Evolutionary conservation across 352 stramenopile species (phyloP).

Genomic region (Elongisporangium anandrum): DNA sequence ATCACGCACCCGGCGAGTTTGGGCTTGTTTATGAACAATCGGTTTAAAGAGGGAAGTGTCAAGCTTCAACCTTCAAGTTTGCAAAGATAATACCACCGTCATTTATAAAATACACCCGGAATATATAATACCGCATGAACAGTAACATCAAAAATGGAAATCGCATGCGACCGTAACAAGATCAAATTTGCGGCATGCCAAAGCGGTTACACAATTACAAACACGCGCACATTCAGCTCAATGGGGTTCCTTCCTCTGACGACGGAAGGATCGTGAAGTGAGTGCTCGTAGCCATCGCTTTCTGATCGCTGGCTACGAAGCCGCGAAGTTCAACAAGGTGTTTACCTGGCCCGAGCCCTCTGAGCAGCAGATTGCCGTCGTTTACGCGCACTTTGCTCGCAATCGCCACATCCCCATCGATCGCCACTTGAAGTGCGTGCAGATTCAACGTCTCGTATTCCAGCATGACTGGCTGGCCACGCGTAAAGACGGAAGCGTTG

Average conservation of each 20-base stretch:
- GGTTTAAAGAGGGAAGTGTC: not conserved
- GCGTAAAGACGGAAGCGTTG: slow-evolving; percentile 17
- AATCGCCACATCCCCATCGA: slow-evolving; percentile 24
- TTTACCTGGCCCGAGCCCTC: slow-evolving; percentile 19
- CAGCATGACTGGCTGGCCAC: slow-evolving; percentile 20
- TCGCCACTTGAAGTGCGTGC: slow-evolving; percentile 14
- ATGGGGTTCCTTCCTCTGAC: not conserved
- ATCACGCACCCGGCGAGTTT: not conserved
- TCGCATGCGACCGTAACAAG: not conserved
- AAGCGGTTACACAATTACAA: not conserved
- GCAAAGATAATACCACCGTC: not conserved
- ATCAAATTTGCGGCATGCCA: not conserved
- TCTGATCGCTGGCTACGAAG: slow-evolving; percentile 2
- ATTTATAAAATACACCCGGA: not conserved
- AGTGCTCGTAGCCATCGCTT: not conserved
- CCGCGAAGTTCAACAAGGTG: slow-evolving; percentile 29
- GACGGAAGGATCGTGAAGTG: not conserved
- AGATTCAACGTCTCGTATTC: slow-evolving; percentile 39
- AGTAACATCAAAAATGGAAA: not conserved
- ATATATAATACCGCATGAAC: not conserved
- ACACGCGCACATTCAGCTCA: not conserved
- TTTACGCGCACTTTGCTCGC: slow-evolving; percentile 19
- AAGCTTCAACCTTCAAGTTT: not conserved
- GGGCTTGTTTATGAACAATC: not conserved
- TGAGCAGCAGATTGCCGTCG: slow-evolving; percentile 41